These are phyloP conservation scores for Hyaloscypha finlandica DNA, from an alignment of 495 filamentous ascomycete genomes.

Conservation along the genomic window DNA sequence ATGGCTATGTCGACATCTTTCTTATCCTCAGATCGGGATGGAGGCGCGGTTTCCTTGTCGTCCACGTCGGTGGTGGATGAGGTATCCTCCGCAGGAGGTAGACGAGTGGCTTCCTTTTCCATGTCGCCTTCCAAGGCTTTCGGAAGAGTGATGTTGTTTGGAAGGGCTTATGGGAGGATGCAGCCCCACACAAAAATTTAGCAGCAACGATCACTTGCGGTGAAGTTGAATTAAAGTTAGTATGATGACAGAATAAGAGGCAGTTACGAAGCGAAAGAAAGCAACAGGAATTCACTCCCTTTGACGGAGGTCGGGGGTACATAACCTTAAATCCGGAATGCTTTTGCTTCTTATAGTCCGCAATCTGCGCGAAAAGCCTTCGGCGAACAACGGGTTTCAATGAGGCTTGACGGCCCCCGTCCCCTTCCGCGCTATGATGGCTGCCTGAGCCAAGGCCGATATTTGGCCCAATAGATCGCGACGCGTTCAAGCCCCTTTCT, in stretches of 20 bases:
- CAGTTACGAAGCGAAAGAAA: background rate
- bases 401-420: background rate
- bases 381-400: background rate
- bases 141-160: background rate
- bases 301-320: too few relatives aligned
- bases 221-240: background rate
- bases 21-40: background rate
- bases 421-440: background rate
- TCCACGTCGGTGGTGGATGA: background rate
- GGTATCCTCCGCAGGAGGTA: background rate
- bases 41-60: background rate
- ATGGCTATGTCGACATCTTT: background rate
- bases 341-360: background rate
- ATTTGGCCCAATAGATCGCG: background rate
- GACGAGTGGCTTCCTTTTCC: conserved; percentile 5
- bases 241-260: background rate
- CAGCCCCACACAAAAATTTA: background rate
- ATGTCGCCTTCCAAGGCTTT: background rate
- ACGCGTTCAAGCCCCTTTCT: background rate
- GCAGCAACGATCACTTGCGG: background rate
- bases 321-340: too few relatives aligned
- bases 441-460: background rate
- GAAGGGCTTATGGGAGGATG: background rate
- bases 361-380: background rate
- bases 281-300: background rate